These are phyloP conservation scores for Dryadomyces quercus-mongolicae DNA, from an alignment of 2,329 filamentous ascomycete genomes.

Conservation along the genomic window DNA sequence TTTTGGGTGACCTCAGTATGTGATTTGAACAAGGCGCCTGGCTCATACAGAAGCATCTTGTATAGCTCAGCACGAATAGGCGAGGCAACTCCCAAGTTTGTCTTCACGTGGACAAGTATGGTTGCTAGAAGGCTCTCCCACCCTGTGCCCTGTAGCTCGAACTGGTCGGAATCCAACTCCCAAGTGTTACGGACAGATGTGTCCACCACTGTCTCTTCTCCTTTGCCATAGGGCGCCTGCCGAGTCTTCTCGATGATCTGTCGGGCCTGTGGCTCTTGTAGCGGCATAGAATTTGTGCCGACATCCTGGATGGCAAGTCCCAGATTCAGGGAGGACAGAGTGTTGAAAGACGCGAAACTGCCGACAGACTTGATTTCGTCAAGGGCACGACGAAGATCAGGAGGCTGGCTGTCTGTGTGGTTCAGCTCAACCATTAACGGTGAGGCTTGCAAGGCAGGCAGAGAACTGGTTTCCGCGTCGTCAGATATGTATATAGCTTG, in stretches of 20 bases:
- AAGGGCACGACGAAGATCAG: neutral
- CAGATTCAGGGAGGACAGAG: neutral
- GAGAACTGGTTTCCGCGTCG: neutral
- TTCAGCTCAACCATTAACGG: neutral
- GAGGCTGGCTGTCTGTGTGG: neutral
- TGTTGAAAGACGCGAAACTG: slow-evolving; percentile 1
- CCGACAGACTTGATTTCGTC: slow-evolving; percentile 1
- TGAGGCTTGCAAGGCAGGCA: neutral
- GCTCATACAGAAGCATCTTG: slow-evolving; percentile 33
- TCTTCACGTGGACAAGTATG: slow-evolving; percentile 14
- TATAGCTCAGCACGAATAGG: slow-evolving; percentile 20
- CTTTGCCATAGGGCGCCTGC: slow-evolving; percentile 24
- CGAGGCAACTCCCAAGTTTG: slow-evolving; percentile 17
- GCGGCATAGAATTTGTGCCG: neutral
- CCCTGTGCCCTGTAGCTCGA: slow-evolving; percentile 22
- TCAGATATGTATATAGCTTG: neutral
- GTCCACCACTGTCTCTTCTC: slow-evolving; percentile 24
- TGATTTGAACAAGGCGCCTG: slow-evolving; percentile 31
- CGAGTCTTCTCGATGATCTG: slow-evolving; percentile 1
- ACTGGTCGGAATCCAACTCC: slow-evolving; percentile 23
- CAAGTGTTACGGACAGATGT: slow-evolving; percentile 24
- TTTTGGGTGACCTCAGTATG: slow-evolving; percentile 22
- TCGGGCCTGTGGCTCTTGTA: neutral
- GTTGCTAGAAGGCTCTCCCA: slow-evolving; percentile 20
- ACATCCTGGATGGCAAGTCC: neutral